These are phyloP conservation scores for Lanmaoa rubissima DNA, from an alignment of 768 basidiomycete genomes.

Conservation along the genomic window DNA sequence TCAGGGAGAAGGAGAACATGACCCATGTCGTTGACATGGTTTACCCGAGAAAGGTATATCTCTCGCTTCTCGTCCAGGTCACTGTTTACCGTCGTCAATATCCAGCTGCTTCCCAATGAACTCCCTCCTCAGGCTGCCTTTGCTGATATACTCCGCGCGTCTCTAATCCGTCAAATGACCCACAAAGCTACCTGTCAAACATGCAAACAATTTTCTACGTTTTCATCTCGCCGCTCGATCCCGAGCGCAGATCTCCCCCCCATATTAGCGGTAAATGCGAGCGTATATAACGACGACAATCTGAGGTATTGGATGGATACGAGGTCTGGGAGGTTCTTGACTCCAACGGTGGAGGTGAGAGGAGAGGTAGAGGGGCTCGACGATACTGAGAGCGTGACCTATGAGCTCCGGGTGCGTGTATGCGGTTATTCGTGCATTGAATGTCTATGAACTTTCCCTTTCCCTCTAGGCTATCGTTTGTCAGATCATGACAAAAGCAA, in stretches of 20 bases:
- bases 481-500: constrained; percentile 71
- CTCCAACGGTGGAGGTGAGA: constrained; percentile 50
- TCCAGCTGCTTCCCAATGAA: constrained; percentile 39
- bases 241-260: constrained; percentile 71
- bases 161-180: constrained; percentile 75
- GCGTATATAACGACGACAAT: constrained; percentile 73
- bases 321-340: constrained; percentile 47
- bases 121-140: constrained; percentile 50
- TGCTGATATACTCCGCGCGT: constrained; percentile 63
- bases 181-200: constrained; percentile 85
- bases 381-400: constrained; percentile 54
- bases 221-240: constrained; percentile 68
- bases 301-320: constrained; percentile 73
- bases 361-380: constrained; percentile 61
- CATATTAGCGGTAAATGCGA: constrained; percentile 82
- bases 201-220: constrained; percentile 76
- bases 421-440: background rate
- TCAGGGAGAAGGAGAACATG: constrained; percentile 72
- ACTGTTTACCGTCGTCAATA: background rate
- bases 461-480: constrained; percentile 68
- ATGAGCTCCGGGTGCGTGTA: constrained; percentile 69
- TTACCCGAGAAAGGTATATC: constrained; percentile 78
- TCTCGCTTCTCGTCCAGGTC: background rate
- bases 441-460: background rate
- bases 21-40: constrained; percentile 83